Conservation (phyloP, 345 rosid genomes). For the Pistacia vera region DNA sequence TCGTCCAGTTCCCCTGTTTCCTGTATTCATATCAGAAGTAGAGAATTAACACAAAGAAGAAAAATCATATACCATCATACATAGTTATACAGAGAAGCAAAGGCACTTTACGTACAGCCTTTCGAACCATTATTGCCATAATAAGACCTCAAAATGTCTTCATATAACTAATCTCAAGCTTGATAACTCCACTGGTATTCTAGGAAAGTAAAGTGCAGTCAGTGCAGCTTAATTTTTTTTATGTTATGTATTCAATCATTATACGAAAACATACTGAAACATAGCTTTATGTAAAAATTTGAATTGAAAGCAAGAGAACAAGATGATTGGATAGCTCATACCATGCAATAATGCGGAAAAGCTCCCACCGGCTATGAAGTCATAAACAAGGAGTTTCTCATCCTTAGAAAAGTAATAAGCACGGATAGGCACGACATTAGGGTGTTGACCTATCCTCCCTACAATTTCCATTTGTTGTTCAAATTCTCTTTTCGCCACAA, state of each 20-base stretch:
- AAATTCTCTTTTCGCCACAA: conserved; percentile 80
- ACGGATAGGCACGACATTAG: conserved; percentile 78
- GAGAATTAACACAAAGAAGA: background rate
- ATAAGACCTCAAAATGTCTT: conserved; percentile 1
- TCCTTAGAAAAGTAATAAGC: conserved; percentile 96
- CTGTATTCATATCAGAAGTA: conserved; percentile 27
- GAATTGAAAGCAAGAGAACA: background rate
- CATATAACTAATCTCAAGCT: background rate
- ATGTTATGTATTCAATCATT: background rate
- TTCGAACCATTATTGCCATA: background rate
- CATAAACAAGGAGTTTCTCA: conserved; percentile 89
- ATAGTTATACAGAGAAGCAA: background rate
- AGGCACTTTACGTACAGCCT: background rate
- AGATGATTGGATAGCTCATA: conserved; percentile 28
- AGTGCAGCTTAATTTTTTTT: background rate
- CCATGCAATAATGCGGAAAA: conserved; percentile 73
- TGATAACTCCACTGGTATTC: background rate
- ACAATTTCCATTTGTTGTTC: conserved; percentile 92
- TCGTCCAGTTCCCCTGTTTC: conserved; percentile 50
- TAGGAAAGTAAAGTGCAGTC: background rate
- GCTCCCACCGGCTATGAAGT: conserved; percentile 67
- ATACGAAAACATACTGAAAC: background rate
- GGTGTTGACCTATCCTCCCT: conserved; percentile 72
- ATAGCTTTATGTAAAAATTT: background rate
- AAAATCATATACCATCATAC: background rate